These are phyloP conservation scores for Chrysoporthe austroafricana DNA, from an alignment of 2,329 filamentous ascomycete genomes.

Conservation along the genomic window DNA sequence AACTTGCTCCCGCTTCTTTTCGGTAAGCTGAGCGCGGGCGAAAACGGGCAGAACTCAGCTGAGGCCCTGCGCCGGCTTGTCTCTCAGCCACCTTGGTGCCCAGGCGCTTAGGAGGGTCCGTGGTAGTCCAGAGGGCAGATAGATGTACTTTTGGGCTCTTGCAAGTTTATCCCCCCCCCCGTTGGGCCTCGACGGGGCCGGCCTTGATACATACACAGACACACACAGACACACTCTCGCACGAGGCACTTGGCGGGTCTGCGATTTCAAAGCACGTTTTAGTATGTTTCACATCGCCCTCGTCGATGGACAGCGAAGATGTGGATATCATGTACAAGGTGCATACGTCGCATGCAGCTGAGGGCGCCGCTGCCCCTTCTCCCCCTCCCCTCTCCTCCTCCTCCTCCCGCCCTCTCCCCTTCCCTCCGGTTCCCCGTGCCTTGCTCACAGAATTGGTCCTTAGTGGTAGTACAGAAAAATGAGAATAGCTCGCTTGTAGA, in stretches of 20 bases:
- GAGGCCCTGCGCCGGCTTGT: background rate
- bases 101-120: background rate
- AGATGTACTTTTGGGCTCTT: background rate
- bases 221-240: background rate
- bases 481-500: constrained; percentile 3
- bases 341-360: background rate
- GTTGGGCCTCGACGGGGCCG: constrained; percentile 1
- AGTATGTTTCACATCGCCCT: background rate
- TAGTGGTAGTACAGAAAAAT: background rate
- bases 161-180: background rate
- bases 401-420: background rate
- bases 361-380: background rate
- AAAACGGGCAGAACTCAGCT: background rate
- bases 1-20: too few relatives aligned
- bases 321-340: background rate
- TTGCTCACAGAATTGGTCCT: background rate
- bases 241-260: background rate
- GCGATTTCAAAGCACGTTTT: background rate
- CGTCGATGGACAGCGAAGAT: background rate
- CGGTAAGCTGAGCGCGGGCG: background rate
- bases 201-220: background rate
- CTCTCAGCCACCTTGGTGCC: background rate
- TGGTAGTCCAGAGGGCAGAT: background rate
- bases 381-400: background rate
- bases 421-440: background rate